phyloP scores from a whole-genome alignment of 169 alveolate species.

The Amoebophrya sp. region DNA sequence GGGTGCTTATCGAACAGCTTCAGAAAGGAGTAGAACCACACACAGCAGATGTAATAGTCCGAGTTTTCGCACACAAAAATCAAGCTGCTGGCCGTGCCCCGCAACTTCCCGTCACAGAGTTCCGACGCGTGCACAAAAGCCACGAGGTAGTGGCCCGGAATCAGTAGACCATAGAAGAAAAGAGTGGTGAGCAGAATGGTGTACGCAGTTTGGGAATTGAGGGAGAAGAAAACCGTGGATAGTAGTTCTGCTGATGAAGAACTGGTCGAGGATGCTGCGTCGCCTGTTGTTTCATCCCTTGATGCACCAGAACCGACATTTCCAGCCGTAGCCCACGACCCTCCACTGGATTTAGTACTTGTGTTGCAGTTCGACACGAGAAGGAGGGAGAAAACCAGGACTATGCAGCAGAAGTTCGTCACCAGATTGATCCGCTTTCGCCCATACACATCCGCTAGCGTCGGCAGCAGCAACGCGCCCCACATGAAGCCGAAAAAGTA shows the following conservation, averaged over 20 bases:
- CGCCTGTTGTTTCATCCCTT: too few relatives aligned
- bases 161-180: neutral
- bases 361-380: neutral
- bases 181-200: neutral
- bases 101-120: neutral
- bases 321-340: too few relatives aligned
- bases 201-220: neutral
- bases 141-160: neutral
- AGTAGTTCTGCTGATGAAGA: too few relatives aligned
- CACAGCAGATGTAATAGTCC: neutral
- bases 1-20: too few relatives aligned
- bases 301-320: too few relatives aligned
- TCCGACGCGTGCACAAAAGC: neutral
- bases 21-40: neutral
- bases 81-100: neutral
- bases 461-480: neutral
- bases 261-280: too few relatives aligned
- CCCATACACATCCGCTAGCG: neutral
- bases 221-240: neutral
- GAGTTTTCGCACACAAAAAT: neutral
- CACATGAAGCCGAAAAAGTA: conserved; percentile 2
- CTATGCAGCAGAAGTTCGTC: neutral
- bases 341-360: too few relatives aligned
- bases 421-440: neutral
- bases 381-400: neutral